Evolutionary conservation across 2,329 filamentous ascomycete genomes (phyloP).

Genomic region (Lasiodiplodia gonubiensis): DNA sequence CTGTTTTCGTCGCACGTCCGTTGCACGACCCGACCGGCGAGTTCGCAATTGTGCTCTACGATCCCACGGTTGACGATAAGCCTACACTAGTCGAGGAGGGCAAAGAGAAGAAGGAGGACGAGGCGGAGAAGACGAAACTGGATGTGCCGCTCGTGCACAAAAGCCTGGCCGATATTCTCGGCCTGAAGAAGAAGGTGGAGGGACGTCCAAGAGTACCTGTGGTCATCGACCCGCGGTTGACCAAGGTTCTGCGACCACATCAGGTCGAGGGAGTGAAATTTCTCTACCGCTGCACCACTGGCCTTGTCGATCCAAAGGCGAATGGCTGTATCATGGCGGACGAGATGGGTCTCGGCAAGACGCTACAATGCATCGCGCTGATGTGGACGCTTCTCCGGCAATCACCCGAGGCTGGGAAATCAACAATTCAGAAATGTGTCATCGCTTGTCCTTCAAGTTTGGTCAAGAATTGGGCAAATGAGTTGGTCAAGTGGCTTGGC

Average conservation of each 20-base stretch:
- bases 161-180: constrained; percentile 91
- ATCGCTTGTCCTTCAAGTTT: constrained; percentile 96
- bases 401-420: constrained; percentile 90
- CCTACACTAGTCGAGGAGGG: constrained; percentile 57
- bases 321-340: constrained; percentile 99
- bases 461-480: constrained; percentile 97
- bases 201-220: constrained; percentile 91
- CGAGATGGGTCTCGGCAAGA: constrained; percentile 98
- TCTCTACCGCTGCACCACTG: constrained; percentile 91
- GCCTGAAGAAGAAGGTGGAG: constrained; percentile 87
- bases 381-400: constrained; percentile 98
- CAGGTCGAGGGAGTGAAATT: constrained; percentile 98
- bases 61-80: constrained; percentile 90
- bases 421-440: constrained; percentile 93
- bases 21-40: constrained; percentile 94
- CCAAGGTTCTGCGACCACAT: constrained; percentile 92
- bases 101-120: constrained; percentile 54
- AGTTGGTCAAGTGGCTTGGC: constrained; percentile 94
- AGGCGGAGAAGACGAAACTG: constrained; percentile 58
- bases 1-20: constrained; percentile 84
- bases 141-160: constrained; percentile 89
- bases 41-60: constrained; percentile 94
- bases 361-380: constrained; percentile 92
- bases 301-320: constrained; percentile 91
- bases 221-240: constrained; percentile 88